Conservation (phyloP, 768 basidiomycete species). For the Auricularia sp. region DNA sequence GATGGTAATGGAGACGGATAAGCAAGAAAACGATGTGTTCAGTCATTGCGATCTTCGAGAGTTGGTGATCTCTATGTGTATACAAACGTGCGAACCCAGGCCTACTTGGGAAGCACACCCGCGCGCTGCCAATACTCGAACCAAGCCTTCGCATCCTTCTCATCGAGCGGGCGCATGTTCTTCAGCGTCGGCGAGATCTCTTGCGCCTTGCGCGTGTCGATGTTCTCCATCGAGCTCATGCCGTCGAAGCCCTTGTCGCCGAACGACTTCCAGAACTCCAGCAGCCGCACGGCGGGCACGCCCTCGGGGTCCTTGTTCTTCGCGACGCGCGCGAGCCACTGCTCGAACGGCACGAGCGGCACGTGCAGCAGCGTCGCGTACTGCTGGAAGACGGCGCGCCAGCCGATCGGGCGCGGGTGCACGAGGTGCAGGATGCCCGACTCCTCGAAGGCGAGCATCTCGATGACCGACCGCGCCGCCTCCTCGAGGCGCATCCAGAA, state of each 20-base stretch:
- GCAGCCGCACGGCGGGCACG: conserved; percentile 18
- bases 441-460: conserved; percentile 12
- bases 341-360: conserved; percentile 16
- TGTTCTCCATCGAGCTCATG: background rate
- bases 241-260: background rate
- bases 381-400: conserved; percentile 6
- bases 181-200: background rate
- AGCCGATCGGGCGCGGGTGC: conserved; percentile 15
- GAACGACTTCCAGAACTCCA: conserved; percentile 14
- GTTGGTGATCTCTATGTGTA: too few relatives aligned
- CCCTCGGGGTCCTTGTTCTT: background rate
- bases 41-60: too few relatives aligned
- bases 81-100: too few relatives aligned
- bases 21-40: too few relatives aligned
- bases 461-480: conserved; percentile 16
- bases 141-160: background rate
- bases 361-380: conserved; percentile 12
- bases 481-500: conserved; percentile 17
- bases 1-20: too few relatives aligned
- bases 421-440: conserved; percentile 14
- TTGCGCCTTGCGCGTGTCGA: background rate
- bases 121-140: background rate
- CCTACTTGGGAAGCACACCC: background rate
- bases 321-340: conserved; percentile 15
- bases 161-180: background rate